Evolutionary conservation across 2,329 filamentous ascomycete species (phyloP).

Genomic region (Paracoccidioides lutzii): DNA sequence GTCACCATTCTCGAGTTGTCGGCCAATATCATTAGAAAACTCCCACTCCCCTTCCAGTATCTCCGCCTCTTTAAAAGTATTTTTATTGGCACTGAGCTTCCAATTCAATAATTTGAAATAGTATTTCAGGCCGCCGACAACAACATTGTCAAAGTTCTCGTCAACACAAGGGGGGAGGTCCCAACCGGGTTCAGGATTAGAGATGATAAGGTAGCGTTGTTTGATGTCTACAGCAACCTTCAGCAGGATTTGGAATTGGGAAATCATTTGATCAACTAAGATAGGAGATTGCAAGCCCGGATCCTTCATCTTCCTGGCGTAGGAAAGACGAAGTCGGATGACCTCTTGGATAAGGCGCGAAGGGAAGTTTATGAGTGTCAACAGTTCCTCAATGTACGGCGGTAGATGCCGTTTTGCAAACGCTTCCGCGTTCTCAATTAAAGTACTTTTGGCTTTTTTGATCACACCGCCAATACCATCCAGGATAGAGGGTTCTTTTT

Average conservation of each 20-base stretch:
- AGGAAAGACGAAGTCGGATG: constrained; percentile 78
- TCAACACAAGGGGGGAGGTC: constrained; percentile 92
- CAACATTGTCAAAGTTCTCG: constrained; percentile 84
- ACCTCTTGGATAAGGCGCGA: constrained; percentile 93
- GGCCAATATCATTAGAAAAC: constrained; percentile 86
- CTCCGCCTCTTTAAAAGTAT: constrained; percentile 98
- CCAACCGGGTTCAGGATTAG: constrained; percentile 82
- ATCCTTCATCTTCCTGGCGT: constrained; percentile 91
- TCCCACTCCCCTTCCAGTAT: constrained; percentile 96
- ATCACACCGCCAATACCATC: constrained; percentile 74
- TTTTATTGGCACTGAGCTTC: constrained; percentile 95
- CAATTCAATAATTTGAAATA: constrained; percentile 99
- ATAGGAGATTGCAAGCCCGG: constrained; percentile 82
- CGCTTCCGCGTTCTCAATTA: constrained; percentile 71
- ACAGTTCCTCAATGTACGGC: constrained; percentile 89
- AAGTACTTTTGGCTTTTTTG: constrained; percentile 78
- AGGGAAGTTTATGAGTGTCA: constrained; percentile 94
- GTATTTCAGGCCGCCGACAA: constrained; percentile 86
- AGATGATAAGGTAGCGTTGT: constrained; percentile 70
- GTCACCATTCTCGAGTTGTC: constrained; percentile 82
- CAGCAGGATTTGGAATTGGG: constrained; percentile 86
- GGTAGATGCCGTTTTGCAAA: constrained; percentile 86
- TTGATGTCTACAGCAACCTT: constrained; percentile 89
- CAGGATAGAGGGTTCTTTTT: constrained; percentile 60
- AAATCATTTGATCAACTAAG: constrained; percentile 96